phyloP scores from a whole-genome alignment of 2,329 filamentous ascomycete species.

The Fusarium sp. region DNA sequence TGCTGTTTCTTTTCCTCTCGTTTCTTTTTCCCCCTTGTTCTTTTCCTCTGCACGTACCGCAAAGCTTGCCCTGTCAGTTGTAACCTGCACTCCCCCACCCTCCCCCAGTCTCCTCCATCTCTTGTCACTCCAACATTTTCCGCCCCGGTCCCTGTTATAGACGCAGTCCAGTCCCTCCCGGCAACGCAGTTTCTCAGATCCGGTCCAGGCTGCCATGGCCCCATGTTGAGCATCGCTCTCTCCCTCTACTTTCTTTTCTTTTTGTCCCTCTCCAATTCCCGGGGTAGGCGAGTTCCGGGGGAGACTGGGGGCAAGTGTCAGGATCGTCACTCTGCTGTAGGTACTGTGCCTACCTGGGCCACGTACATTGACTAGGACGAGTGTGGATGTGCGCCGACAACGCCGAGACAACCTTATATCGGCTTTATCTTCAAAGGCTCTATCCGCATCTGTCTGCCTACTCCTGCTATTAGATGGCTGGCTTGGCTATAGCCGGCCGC shows the following conservation, averaged over 20 bases:
- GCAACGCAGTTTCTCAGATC: conserved; percentile 23
- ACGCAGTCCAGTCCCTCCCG: conserved; percentile 11
- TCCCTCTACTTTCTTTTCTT: not conserved
- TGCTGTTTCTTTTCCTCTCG: conserved; percentile 3
- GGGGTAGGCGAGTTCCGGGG: conserved; percentile 10
- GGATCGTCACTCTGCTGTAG: not conserved
- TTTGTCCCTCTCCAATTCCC: conserved; percentile 3
- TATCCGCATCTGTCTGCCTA: too few relatives aligned
- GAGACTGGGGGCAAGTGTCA: not conserved
- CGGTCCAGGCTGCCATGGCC: conserved; percentile 10
- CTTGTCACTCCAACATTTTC: not conserved
- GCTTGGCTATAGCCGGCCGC: not conserved
- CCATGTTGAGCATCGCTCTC: too few relatives aligned
- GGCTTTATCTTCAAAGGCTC: too few relatives aligned
- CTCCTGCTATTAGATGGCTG: not conserved
- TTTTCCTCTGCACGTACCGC: not conserved
- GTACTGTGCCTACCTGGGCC: not conserved
- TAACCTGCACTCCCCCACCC: not conserved
- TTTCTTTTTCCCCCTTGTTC: not conserved
- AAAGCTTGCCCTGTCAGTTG: too few relatives aligned
- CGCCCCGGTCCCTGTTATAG: conserved; percentile 11
- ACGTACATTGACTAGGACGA: not conserved
- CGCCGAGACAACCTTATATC: not conserved
- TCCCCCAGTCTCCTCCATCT: not conserved
- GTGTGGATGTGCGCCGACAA: not conserved